These are phyloP conservation scores for Talaromyces albobiverticillius DNA, from an alignment of 2,329 filamentous ascomycete genomes.

Conservation along the genomic window DNA sequence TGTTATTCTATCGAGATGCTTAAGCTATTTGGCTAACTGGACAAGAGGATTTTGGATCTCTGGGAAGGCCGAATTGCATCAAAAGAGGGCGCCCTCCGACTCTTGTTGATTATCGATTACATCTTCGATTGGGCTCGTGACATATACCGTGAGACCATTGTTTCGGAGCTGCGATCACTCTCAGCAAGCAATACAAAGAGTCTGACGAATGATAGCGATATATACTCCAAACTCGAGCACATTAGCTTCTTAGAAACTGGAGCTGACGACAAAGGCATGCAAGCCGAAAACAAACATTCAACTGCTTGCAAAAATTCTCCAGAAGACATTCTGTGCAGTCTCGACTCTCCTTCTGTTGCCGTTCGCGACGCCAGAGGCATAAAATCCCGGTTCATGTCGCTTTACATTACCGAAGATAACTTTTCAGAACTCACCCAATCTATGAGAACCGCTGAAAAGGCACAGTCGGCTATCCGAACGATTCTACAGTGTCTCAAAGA, in stretches of 20 bases:
- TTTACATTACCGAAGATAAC: background rate
- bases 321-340: background rate
- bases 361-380: background rate
- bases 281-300: background rate
- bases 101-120: background rate
- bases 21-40: background rate
- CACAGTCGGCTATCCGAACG: background rate
- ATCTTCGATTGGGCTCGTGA: slow-evolving; percentile 2
- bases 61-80: background rate
- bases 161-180: background rate
- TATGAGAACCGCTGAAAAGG: background rate
- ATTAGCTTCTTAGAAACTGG: background rate
- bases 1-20: background rate
- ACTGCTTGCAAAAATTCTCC: background rate
- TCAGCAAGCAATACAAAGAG: background rate
- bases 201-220: background rate
- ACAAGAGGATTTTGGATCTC: background rate
- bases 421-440: background rate
- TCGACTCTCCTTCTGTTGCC: background rate
- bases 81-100: background rate
- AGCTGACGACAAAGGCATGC: background rate
- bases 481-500: background rate
- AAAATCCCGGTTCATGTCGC: background rate
- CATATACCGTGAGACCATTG: background rate
- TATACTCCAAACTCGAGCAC: background rate